Percentiles rank a stretch among this genome's conserved stretches.
Evolutionary conservation across 345 rosid genomes (phyloP).

Genomic region (Dovyalis caffra): DNA sequence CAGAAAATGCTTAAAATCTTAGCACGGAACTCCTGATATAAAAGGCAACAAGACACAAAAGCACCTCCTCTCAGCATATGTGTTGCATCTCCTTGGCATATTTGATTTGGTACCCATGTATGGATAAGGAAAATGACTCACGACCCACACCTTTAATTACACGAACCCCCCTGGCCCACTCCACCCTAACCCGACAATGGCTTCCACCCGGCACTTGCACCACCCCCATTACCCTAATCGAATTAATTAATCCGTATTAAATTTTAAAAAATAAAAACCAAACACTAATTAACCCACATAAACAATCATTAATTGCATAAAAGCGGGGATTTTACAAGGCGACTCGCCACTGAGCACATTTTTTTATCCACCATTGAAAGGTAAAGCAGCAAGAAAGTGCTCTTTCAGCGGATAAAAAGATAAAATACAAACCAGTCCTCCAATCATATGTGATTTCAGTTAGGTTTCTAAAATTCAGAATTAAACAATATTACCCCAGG

Average conservation of each 20-base stretch:
- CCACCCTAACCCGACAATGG: background rate
- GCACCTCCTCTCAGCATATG: too few species aligned
- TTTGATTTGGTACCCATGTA: background rate
- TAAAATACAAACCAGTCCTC: background rate
- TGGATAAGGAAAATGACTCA: conserved; percentile 22
- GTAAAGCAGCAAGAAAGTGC: background rate
- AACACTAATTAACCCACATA: too few species aligned
- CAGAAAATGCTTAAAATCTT: too few species aligned
- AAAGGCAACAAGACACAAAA: too few species aligned
- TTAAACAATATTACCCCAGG: background rate
- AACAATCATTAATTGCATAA: background rate
- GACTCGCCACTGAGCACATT: background rate
- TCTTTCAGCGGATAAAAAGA: background rate
- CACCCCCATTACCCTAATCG: background rate
- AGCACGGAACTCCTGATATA: too few species aligned
- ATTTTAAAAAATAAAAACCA: too few species aligned
- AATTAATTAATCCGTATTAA: background rate
- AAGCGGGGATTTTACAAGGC: background rate
- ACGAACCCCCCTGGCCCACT: background rate
- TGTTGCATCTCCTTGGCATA: background rate
- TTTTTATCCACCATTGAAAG: background rate
- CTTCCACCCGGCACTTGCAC: background rate
- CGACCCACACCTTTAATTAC: background rate
- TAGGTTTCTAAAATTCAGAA: too few species aligned
- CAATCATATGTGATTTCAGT: too few species aligned